phyloP scores from a whole-genome alignment of 257 asterid genomes.

The Solanum piurae region DNA sequence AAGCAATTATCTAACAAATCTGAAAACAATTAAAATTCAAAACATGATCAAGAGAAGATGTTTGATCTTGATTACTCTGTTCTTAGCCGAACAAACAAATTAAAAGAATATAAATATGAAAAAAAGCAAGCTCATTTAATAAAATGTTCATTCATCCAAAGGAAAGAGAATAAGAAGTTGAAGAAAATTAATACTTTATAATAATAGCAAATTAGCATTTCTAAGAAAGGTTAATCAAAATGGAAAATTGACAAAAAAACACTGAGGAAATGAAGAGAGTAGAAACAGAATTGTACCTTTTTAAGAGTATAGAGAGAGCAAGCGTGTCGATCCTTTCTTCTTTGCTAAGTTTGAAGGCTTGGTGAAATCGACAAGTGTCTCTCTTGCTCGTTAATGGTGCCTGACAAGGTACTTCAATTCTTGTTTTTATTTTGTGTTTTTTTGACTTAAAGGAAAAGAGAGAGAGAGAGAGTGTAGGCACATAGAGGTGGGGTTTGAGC shows the following conservation, averaged over 20 bases:
- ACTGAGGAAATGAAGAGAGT: not conserved
- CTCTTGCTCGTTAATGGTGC: not conserved
- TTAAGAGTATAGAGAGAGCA: slow-evolving; percentile 4
- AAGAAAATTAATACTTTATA: not conserved
- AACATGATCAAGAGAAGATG: not conserved
- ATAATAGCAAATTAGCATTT: not conserved
- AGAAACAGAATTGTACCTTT: not conserved
- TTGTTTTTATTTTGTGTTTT: too few species aligned
- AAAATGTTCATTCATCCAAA: not conserved
- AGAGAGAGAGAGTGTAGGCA: too few species aligned
- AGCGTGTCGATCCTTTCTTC: slow-evolving; percentile 74
- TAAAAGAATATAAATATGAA: not conserved
- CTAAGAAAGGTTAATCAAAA: not conserved
- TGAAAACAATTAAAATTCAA: not conserved
- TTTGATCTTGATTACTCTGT: not conserved
- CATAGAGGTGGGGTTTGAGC: not conserved
- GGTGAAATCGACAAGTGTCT: slow-evolving; percentile 82
- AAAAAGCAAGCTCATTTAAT: not conserved
- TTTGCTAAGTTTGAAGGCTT: slow-evolving; percentile 28
- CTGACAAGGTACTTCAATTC: not conserved
- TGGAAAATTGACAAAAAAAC: not conserved
- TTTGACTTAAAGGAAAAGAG: fast-evolving
- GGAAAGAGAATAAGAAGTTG: not conserved
- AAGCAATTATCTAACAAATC: not conserved
- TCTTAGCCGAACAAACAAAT: not conserved